Base-by-base conservation (phyloP, 163 green algal genomes). In the Chloromonas sp. region DNA sequence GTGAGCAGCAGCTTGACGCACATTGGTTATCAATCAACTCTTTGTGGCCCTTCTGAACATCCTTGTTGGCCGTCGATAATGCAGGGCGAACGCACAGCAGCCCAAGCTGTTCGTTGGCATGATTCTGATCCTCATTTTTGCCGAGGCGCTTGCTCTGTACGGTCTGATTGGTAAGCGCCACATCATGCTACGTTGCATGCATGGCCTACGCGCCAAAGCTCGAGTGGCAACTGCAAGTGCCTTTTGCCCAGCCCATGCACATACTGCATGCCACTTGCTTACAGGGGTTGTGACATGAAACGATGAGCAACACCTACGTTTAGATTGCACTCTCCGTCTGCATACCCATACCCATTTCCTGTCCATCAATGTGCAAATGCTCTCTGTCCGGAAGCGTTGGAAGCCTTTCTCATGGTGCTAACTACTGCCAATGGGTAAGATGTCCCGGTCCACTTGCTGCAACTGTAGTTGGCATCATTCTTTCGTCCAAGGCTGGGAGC, bases 111-210 rank as follows among this genome's bases (percentile, higher is more conserved):
- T 99, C 85, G 97, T 99, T 1, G 97, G 96, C 71, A 98, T 99
- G 96, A 98, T 99, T 87, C 94, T 99, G 78, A 99, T 99, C 88
- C 95, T 99, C 70, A 99, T 99, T 98, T 99, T 99, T 88, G 97
- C 97, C 84, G 97, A 99, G 91, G 97, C 97, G 82, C 90, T 99
- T 83, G 97, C 95, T 14, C 94, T 99, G 79, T 99, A 99, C 86
- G 97, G 97, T 57, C 93, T 99, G 58, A 99, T 99, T 91, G 95
- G 94, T 97, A 85, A 84, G 81, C 14, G 1, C 58, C 3, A 1
- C 79, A 71, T 11, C 71, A 36, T 58, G 71, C 13, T 14, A 57
- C 74, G 59, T 60, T 76, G 79, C 60, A 8, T 74, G 60, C 79
- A 2, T 2, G 11, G 71, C 36, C 71, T 79, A 14, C 2, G 13